A percentile compares a stretch with the other conserved stretches of the same genome.
phyloP scores from a whole-genome alignment of 2,329 filamentous ascomycete species.

The Chaetomiaceae sp. region DNA sequence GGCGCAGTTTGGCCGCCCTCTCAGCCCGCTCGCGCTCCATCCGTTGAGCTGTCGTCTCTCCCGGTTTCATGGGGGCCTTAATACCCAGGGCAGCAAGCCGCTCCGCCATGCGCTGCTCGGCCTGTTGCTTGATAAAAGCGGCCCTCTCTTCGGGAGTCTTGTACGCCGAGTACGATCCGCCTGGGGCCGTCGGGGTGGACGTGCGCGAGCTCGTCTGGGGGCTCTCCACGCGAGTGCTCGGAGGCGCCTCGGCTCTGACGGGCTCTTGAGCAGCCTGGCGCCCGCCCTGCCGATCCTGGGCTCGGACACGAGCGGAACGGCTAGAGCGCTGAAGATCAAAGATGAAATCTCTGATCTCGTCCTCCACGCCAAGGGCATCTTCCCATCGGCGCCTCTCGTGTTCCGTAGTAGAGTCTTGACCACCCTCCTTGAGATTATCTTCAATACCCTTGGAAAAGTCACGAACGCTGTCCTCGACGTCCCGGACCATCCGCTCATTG shows the following conservation, averaged over 20 bases:
- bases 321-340: slow-evolving; percentile 89
- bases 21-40: slow-evolving; percentile 85
- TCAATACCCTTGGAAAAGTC: slow-evolving; percentile 84
- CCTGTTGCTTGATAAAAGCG: slow-evolving; percentile 94
- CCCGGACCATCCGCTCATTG: slow-evolving; percentile 92
- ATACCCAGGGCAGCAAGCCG: slow-evolving; percentile 89
- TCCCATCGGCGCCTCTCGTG: slow-evolving; percentile 94
- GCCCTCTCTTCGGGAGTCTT: slow-evolving; percentile 90
- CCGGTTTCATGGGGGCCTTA: slow-evolving; percentile 72
- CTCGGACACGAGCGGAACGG: slow-evolving; percentile 64
- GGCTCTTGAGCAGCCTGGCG: slow-evolving; percentile 41
- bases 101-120: slow-evolving; percentile 94
- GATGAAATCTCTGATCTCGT: slow-evolving; percentile 96
- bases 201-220: slow-evolving; percentile 49
- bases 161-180: slow-evolving; percentile 70
- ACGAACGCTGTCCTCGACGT: slow-evolving; percentile 92
- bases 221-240: slow-evolving; percentile 46
- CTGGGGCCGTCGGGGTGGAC: slow-evolving; percentile 46
- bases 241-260: slow-evolving; percentile 40
- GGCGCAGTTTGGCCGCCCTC: slow-evolving; percentile 76
- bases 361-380: slow-evolving; percentile 90
- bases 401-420: slow-evolving; percentile 69
- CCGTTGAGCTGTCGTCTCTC: slow-evolving; percentile 77
- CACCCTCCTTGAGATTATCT: slow-evolving; percentile 78
- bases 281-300: slow-evolving; percentile 50